Evolutionary conservation across 805 yeast species (phyloP).

Genomic region (Kodamaea sagamina): DNA sequence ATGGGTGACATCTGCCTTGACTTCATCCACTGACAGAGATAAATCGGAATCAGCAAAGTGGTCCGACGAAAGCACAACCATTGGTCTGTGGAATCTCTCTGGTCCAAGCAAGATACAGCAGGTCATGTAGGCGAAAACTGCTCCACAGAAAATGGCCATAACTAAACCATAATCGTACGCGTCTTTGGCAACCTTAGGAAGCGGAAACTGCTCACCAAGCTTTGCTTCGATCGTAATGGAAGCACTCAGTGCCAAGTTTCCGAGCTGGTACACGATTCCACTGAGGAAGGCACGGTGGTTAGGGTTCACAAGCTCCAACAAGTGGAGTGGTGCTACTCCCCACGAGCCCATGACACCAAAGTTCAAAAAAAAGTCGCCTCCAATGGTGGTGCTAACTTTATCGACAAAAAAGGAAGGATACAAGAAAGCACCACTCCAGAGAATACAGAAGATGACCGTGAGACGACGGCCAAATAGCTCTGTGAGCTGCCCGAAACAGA

Average conservation of each 20-base stretch:
- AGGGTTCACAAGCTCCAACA: conserved; percentile 58
- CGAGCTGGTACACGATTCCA: conserved; percentile 68
- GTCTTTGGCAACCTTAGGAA: conserved; percentile 24
- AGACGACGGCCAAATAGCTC: conserved; percentile 63
- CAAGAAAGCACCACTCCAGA: conserved; percentile 55
- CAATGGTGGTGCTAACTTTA: conserved; percentile 38
- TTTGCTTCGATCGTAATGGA: conserved; percentile 69
- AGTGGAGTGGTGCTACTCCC: conserved; percentile 70
- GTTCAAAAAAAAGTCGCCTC: conserved; percentile 64
- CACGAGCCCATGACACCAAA: conserved; percentile 71
- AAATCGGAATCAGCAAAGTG: conserved; percentile 4
- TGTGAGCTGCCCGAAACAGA: conserved; percentile 58
- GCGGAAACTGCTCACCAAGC: conserved; percentile 62
- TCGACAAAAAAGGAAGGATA: conserved; percentile 46
- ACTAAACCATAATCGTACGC: conserved; percentile 65
- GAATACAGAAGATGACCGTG: conserved; percentile 37
- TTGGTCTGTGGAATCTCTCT: conserved; percentile 47
- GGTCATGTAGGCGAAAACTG: conserved; percentile 56
- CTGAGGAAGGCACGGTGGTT: conserved; percentile 59
- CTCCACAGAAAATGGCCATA: conserved; percentile 69
- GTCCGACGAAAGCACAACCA: conserved; percentile 13
- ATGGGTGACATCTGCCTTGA: conserved; percentile 4
- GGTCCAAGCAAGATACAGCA: conserved; percentile 57
- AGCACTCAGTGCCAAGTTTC: conserved; percentile 72
- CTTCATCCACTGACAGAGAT: not conserved